Evolutionary conservation across 768 basidiomycete genomes (phyloP), one percentile per base, ranked within the genome.

Genomic region (Thelephora aurantiotincta): DNA sequence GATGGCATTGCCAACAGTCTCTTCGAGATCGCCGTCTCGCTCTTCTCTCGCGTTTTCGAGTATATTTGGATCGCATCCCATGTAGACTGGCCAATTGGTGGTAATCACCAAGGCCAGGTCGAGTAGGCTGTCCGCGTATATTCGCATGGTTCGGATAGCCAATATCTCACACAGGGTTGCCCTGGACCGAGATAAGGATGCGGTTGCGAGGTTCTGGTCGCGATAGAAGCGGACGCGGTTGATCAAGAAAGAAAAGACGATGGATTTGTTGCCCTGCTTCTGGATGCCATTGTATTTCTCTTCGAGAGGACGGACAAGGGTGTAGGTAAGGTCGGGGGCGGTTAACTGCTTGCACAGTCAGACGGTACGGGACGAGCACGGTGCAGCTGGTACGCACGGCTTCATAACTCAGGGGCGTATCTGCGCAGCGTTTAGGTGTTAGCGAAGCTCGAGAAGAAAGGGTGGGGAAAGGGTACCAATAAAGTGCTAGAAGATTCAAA

Each of bases 131-230:
- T 78, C 72, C 14, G 76, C 82, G 50, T 81, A 77, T 57, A 79
- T 75, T 51, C 86, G 76, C 50, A 94, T 74, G 5, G 79, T 71
- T 30, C 84, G 74, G 22, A 80, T 86, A 2, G 93, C 93, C 11
- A 97, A 72, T 35, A 94, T 78, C 64, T 97, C 93, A 62, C 93
- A 97, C 20, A 97, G 73, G 34, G 71, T 65, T 1, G 90, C 91
- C 33, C 93, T 74, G 1, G 88, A 77, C 9, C 69, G 64, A 1
- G 84, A 91, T 23, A 96, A 60, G 0, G 82, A 65, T 50, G 75
- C 66, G 20, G 82, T 82, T 7, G 78, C 72, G 51, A 90, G 65
- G 54, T 80, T 75, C 38, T 80, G 73, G 63, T 93, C 90, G 33
- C 82, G 80, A 12, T 78, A 58, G 62, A 94, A 94, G 61, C 91